phyloP scores from a whole-genome alignment of 805 yeast genomes.

The Starmerella vitae region DNA sequence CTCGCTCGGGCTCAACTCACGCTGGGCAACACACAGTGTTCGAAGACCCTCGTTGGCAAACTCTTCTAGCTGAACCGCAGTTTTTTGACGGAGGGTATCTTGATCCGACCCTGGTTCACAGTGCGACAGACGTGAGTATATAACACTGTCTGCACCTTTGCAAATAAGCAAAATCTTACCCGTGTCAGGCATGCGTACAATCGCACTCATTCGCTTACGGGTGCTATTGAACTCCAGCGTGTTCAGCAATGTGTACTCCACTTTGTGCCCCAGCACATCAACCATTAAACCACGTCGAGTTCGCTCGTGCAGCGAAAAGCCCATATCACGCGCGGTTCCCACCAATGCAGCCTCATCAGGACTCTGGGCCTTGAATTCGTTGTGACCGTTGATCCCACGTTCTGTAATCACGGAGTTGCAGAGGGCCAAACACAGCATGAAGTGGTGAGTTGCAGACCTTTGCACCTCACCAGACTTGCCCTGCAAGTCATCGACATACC shows the following conservation, averaged over 20 bases:
- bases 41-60: slow-evolving; percentile 71
- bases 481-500: slow-evolving; percentile 43
- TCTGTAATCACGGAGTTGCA: slow-evolving; percentile 74
- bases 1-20: slow-evolving; percentile 34
- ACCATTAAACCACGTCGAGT: slow-evolving; percentile 38
- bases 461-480: slow-evolving; percentile 33
- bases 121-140: slow-evolving; percentile 37
- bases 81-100: slow-evolving; percentile 38
- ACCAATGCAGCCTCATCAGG: slow-evolving; percentile 81
- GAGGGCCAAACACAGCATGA: slow-evolving; percentile 58
- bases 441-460: slow-evolving; percentile 39
- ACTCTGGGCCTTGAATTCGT: slow-evolving; percentile 65
- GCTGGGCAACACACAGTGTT: slow-evolving; percentile 61
- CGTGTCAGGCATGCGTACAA: slow-evolving; percentile 33
- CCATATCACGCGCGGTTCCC: slow-evolving; percentile 62
- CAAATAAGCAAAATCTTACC: slow-evolving; percentile 36
- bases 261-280: slow-evolving; percentile 35
- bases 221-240: slow-evolving; percentile 59
- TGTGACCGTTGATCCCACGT: slow-evolving; percentile 25
- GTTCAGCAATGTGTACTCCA: slow-evolving; percentile 42
- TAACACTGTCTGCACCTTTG: slow-evolving; percentile 76
- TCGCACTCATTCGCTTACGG: slow-evolving; percentile 67
- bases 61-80: slow-evolving; percentile 58
- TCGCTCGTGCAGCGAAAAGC: slow-evolving; percentile 49
- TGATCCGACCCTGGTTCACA: slow-evolving; percentile 25